Percentiles rank a stretch among this genome's conserved stretches.
These are phyloP conservation scores for Pythium brachiatum DNA, from an alignment of 352 stramenopile species.

Conservation along the genomic window DNA sequence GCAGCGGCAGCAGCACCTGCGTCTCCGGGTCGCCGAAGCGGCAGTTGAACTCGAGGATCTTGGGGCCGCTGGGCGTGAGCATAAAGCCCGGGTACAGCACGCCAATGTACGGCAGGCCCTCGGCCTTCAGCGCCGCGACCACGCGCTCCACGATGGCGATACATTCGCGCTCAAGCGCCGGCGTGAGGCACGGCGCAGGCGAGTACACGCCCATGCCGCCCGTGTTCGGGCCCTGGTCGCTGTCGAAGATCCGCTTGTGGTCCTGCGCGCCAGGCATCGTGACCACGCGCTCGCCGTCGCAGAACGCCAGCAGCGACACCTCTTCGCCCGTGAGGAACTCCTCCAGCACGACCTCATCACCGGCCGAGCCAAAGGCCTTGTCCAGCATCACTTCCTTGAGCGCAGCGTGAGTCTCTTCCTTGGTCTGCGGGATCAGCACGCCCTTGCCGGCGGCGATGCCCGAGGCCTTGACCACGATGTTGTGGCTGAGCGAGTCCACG, in stretches of 20 bases:
- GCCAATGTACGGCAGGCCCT: slow-evolving; percentile 98
- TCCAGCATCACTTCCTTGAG: slow-evolving; percentile 98
- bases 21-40: slow-evolving; percentile 99
- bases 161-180: slow-evolving; percentile 90
- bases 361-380: slow-evolving; percentile 94
- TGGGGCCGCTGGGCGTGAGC: slow-evolving; percentile 85
- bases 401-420: slow-evolving; percentile 90
- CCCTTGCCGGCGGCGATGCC: slow-evolving; percentile 99
- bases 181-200: slow-evolving; percentile 95
- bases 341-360: slow-evolving; percentile 98
- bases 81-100: slow-evolving; percentile 99
- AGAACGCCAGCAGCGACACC: slow-evolving; percentile 97
- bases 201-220: slow-evolving; percentile 99
- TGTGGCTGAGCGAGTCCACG: slow-evolving; percentile 91
- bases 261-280: slow-evolving; percentile 98
- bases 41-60: slow-evolving; percentile 99
- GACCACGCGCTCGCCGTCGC: slow-evolving; percentile 93
- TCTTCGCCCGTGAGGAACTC: slow-evolving; percentile 98
- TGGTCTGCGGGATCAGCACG: slow-evolving; percentile 95
- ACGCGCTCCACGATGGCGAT: slow-evolving; percentile 81
- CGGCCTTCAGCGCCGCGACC: slow-evolving; percentile 84
- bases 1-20: slow-evolving; percentile 96
- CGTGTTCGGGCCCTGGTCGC: slow-evolving; percentile 98
- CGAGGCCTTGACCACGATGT: slow-evolving; percentile 99
- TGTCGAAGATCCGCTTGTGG: slow-evolving; percentile 98